A percentile compares a stretch with the other conserved stretches of the same genome.
Conservation (phyloP, 139 green algal species). For the Tetraselmis striata region DNA sequence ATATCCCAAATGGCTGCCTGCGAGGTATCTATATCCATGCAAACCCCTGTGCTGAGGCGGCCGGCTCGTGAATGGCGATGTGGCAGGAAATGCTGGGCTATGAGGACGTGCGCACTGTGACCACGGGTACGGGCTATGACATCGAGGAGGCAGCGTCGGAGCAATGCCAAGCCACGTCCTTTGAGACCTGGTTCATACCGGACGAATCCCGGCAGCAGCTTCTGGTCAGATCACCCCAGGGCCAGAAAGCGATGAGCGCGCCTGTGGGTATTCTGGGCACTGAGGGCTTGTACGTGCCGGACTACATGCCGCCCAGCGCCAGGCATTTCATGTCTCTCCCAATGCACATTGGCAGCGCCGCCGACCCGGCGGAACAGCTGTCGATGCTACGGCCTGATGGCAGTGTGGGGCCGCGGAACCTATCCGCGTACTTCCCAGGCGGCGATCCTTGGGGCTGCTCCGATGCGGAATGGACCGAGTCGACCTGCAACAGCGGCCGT, state of each 20-base stretch:
- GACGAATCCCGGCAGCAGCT: not conserved
- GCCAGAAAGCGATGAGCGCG: not conserved
- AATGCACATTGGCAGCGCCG: not conserved
- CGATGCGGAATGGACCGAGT: not conserved
- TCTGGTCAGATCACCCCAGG: not conserved
- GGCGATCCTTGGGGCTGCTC: not conserved
- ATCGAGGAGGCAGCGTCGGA: not conserved
- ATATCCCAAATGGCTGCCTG: too few relatives aligned
- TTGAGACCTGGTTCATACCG: not conserved
- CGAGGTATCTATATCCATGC: too few relatives aligned
- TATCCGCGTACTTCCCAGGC: not conserved
- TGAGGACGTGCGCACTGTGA: not conserved
- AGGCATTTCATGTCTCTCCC: not conserved
- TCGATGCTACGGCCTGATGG: too few relatives aligned
- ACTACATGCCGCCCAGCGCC: not conserved
- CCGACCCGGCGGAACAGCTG: too few relatives aligned
- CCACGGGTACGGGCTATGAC: not conserved
- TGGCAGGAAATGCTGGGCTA: not conserved
- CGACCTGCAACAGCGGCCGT: not conserved
- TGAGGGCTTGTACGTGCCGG: not conserved
- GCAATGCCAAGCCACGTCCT: not conserved
- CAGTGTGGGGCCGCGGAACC: not conserved
- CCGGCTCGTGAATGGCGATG: too few relatives aligned
- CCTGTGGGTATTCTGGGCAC: not conserved
- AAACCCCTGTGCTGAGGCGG: too few relatives aligned